Base-by-base conservation (phyloP, 495 filamentous ascomycete species). In the Penicillium salamii region DNA sequence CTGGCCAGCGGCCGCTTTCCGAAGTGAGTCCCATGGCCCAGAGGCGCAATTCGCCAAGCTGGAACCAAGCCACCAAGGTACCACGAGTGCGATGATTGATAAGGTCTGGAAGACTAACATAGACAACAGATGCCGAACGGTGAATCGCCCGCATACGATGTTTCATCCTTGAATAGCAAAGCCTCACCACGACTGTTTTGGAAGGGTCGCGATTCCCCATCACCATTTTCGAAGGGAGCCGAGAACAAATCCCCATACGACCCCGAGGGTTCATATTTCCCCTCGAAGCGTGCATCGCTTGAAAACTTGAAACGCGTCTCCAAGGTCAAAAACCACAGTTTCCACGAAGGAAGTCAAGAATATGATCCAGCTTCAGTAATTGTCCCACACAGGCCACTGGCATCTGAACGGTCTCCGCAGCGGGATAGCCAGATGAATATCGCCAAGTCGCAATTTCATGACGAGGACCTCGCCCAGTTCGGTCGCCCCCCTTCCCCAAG, bases 311-410 rank as follows among this genome's bases (percentile, higher is more conserved):
- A 97, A 73, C 86, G 87, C 55, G 90, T 87, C 3, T 96, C 92
- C 32, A 86, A 93, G 33, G 93, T 98, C 42, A 95, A 93, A 72
- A 97, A 96, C 71, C 93, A 91, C 76, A 91, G 81, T 71, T 88
- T 96, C 57, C 87, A 89, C 23, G 89, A 95, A 66, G 80, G 88
- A 54, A 88, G 90, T 60, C 80, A 92, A 58, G 89, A 96, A 60
- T 95, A 96, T 65, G 90, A 96, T 59, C 90, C 90, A 9, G 73
- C 87, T n/a, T 79, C 83, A 42, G 66, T 86, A 19, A 86, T 85
- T 7, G 70, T 87, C 32, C 75, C 89, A 9, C 87, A 95, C 57
- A 78, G 91, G 50, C 91, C 92, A 11, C 72, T 93, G 48, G 86
- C 87, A 34, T 82, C 67, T 13, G 77, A 70, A 28, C 74, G 81